Conservation (phyloP, 352 stramenopile species). For the Phytophthora boehmeriae region DNA sequence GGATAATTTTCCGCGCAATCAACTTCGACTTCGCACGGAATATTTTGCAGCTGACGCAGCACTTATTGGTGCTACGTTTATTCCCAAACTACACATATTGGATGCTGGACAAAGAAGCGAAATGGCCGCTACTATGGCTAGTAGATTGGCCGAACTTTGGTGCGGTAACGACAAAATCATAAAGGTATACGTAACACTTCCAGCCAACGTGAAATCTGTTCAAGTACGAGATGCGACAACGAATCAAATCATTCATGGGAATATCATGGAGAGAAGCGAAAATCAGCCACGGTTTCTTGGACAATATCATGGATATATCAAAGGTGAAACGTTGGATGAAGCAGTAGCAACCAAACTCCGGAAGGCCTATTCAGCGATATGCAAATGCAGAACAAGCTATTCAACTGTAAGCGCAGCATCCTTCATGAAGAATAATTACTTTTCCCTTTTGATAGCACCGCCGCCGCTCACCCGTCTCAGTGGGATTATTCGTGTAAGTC, state of each 20-base stretch:
- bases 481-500: slow-evolving; percentile 37
- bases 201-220: slow-evolving; percentile 32
- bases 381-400: slow-evolving; percentile 11
- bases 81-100: slow-evolving; percentile 22
- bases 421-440: slow-evolving; percentile 45
- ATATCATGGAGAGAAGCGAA: slow-evolving; percentile 37
- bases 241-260: slow-evolving; percentile 42
- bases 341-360: slow-evolving; percentile 38
- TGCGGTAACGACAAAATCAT: slow-evolving; percentile 53
- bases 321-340: slow-evolving; percentile 33
- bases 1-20: slow-evolving; percentile 30
- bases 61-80: slow-evolving; percentile 47
- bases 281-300: slow-evolving; percentile 54
- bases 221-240: slow-evolving; percentile 45
- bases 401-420: background rate
- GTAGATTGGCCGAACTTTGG: slow-evolving; percentile 37
- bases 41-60: slow-evolving; percentile 46
- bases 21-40: slow-evolving; percentile 46
- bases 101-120: slow-evolving; percentile 17
- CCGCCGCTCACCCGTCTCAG: slow-evolving; percentile 48
- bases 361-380: slow-evolving; percentile 33
- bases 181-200: slow-evolving; percentile 59
- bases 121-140: slow-evolving; percentile 1
- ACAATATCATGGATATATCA: slow-evolving; percentile 65
- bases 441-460: slow-evolving; percentile 56